phyloP scores from a whole-genome alignment of 2,329 filamentous ascomycete species.

The Camillea tinctor region DNA sequence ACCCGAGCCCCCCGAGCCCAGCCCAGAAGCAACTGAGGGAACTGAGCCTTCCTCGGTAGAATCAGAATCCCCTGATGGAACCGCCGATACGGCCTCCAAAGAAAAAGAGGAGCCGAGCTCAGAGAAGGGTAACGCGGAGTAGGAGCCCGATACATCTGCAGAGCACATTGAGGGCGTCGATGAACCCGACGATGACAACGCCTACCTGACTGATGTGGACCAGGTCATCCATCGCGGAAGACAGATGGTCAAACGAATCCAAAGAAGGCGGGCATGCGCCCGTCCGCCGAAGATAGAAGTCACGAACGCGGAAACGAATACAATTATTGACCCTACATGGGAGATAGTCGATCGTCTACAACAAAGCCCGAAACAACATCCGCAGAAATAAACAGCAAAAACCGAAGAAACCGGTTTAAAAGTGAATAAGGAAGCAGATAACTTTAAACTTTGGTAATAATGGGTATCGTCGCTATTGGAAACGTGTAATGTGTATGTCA shows the following conservation, averaged over 20 bases:
- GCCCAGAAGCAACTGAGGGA: constrained; percentile 1
- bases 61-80: constrained; percentile 8
- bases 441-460: not conserved
- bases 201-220: constrained; percentile 4
- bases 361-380: constrained; percentile 5
- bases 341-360: constrained; percentile 14
- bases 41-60: constrained; percentile 2
- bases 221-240: constrained; percentile 11
- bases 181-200: constrained; percentile 7
- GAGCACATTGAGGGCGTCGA: constrained; percentile 20
- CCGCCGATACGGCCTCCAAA: constrained; percentile 3
- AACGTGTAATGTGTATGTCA: not conserved
- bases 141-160: constrained; percentile 21
- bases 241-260: constrained; percentile 7
- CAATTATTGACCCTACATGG: constrained; percentile 12
- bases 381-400: constrained; percentile 3
- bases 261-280: constrained; percentile 5
- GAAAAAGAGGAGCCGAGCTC: constrained; percentile 12
- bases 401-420: not conserved
- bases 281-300: constrained; percentile 3
- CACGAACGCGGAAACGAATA: constrained; percentile 10
- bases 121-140: constrained; percentile 20
- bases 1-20: not conserved
- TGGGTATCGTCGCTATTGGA: not conserved
- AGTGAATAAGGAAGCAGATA: no score